Evolutionary conservation across 148 eudicot genomes (phyloP), one percentile per base, ranked within the genome.

Genomic region (Chenopodium suecicum): DNA sequence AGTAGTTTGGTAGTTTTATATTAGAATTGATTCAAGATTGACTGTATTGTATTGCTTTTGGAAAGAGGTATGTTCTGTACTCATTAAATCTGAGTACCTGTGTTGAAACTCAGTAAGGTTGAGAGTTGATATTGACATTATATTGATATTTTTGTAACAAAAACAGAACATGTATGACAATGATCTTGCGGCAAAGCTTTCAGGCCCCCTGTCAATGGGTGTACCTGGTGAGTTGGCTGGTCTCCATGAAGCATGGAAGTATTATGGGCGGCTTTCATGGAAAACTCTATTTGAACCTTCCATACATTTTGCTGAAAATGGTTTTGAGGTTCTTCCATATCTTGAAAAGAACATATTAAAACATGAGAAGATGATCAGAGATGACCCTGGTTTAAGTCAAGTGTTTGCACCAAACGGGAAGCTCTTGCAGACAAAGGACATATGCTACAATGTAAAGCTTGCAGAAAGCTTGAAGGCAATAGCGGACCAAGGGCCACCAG

Each of bases 151-250:
- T 7, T 60, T 62, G 23, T 46, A 27, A 81, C 60, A 41, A 81
- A 81, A 77, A 86, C 92, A 94, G 98, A 80, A 89, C 87, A 94
- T 92, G 98, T 94, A 94, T 75, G 87, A 79, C 70, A 80, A 85
- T 56, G 81, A 89, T 78, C 86, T 87, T 4, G 44, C 37, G 17
- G 82, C 93, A 44, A 94, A 94, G 84, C 71, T 22, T 46, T 1
- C 23, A 4, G 99, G 99, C 68, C 90, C 95, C n/a, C 80, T 96
- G 69, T 88, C 99, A 31, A 89, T 89, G 86, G 99, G 94, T 1
- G 95, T 94, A 44, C 99, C 98, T 0, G 93, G 96, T 9, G 98
- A 94, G 86, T 78, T 94, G 82, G 98, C 98, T 73, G 98, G 96
- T 41, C 97, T 96, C 29, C 90, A 94, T 70, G 83, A 87, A 81